These are phyloP conservation scores for Acanthamoeba royreba DNA, from an alignment of 208 protist species.

Conservation along the genomic window DNA sequence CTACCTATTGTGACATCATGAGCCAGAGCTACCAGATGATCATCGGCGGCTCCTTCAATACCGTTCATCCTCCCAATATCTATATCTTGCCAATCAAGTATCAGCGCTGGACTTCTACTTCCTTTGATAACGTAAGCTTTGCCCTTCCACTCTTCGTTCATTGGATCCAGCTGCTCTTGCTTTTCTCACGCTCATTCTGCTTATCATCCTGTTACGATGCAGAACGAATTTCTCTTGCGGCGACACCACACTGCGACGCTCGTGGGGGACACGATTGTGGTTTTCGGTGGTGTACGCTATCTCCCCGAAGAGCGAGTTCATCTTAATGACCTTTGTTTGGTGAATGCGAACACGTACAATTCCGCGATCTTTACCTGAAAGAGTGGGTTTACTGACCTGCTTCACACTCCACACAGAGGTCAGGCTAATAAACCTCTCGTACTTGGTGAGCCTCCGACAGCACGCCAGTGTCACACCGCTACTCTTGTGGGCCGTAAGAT, in stretches of 20 bases:
- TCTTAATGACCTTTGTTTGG: background rate
- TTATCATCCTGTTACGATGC: too few species aligned
- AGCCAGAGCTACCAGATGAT: background rate
- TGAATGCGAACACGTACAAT: too few species aligned
- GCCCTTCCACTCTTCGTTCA: too few species aligned
- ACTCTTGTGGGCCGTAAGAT: background rate
- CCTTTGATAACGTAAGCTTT: background rate
- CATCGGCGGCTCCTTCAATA: background rate
- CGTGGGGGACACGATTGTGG: background rate
- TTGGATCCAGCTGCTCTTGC: too few species aligned
- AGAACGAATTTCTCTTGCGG: background rate
- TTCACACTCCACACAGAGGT: background rate
- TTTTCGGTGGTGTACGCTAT: background rate
- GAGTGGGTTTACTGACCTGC: too few species aligned
- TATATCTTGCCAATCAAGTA: background rate
- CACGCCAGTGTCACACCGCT: background rate
- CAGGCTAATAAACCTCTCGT: background rate
- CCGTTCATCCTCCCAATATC: background rate
- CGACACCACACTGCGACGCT: background rate
- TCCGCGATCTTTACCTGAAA: too few species aligned
- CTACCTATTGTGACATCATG: background rate
- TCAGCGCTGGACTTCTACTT: background rate
- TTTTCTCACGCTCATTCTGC: too few species aligned
- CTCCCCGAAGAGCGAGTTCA: background rate
- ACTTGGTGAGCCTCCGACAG: background rate